phyloP scores from a whole-genome alignment of 2,329 filamentous ascomycete genomes.

The Phoma sp. region DNA sequence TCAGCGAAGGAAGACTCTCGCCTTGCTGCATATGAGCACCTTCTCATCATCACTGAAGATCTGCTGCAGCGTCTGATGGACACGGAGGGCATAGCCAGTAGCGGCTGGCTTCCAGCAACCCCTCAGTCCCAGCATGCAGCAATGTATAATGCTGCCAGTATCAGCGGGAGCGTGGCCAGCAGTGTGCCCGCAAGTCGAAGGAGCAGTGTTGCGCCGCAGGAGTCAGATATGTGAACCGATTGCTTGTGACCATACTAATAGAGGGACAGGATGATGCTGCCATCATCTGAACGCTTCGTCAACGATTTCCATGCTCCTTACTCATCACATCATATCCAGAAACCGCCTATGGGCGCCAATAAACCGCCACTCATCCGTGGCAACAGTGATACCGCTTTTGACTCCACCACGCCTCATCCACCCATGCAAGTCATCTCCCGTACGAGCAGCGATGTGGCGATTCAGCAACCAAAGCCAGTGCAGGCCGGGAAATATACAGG shows the following conservation, averaged over 20 bases:
- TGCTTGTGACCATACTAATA: background rate
- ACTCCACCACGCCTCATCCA: constrained; percentile 18
- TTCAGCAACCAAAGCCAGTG: constrained; percentile 37
- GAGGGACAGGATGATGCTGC: constrained; percentile 1
- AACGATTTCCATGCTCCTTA: constrained; percentile 30
- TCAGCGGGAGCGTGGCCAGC: constrained; percentile 20
- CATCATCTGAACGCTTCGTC: constrained; percentile 16
- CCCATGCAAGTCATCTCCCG: constrained; percentile 25
- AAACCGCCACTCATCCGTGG: constrained; percentile 22
- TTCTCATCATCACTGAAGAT: constrained; percentile 48
- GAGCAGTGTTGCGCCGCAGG: constrained; percentile 36
- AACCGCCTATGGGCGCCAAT: constrained; percentile 13
- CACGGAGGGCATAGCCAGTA: constrained; percentile 43
- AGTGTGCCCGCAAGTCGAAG: constrained; percentile 32
- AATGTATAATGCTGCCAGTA: constrained; percentile 28
- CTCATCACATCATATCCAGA: constrained; percentile 31
- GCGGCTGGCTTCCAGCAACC: constrained; percentile 47
- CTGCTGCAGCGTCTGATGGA: constrained; percentile 43
- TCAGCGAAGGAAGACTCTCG: constrained; percentile 43
- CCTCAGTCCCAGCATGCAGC: constrained; percentile 43
- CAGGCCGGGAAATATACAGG: constrained; percentile 27
- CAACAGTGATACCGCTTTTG: constrained; percentile 34
- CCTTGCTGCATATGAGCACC: constrained; percentile 41
- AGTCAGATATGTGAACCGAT: constrained; percentile 25
- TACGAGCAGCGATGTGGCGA: constrained; percentile 36